phyloP scores from a whole-genome alignment of 768 basidiomycete species.

The Psilocybe azurescens region DNA sequence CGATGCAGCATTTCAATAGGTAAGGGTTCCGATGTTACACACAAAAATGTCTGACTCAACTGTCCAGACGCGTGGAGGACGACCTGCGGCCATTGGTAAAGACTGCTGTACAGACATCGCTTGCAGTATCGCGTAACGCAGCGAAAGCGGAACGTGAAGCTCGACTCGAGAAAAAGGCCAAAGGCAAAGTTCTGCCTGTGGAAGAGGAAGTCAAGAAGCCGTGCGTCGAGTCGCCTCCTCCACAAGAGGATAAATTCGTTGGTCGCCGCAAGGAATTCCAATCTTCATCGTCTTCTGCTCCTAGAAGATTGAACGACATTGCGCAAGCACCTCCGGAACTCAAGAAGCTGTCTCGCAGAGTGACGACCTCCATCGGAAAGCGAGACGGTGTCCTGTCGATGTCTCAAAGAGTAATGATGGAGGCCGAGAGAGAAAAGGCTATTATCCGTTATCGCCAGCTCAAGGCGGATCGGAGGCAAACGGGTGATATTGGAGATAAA shows the following conservation, averaged over 20 bases:
- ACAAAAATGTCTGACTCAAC: constrained; percentile 1
- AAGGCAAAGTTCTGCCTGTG: constrained; percentile 18
- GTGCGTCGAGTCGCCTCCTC: constrained; percentile 14
- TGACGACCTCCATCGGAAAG: constrained; percentile 24
- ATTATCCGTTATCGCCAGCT: constrained; percentile 72
- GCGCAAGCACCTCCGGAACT: constrained; percentile 71
- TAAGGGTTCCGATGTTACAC: constrained; percentile 34
- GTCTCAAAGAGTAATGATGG: constrained; percentile 81
- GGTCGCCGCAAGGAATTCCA: constrained; percentile 53
- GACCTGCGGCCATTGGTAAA: constrained; percentile 70
- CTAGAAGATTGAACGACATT: constrained; percentile 74
- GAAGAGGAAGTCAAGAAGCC: constrained; percentile 19
- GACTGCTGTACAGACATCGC: constrained; percentile 62
- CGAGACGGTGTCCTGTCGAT: constrained; percentile 63
- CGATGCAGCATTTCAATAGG: constrained; percentile 79
- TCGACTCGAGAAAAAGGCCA: constrained; percentile 28
- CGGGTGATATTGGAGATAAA: constrained; percentile 21
- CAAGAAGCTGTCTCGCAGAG: constrained; percentile 58
- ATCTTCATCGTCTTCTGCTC: constrained; percentile 53
- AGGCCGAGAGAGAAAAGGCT: constrained; percentile 72
- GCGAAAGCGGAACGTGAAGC: constrained; percentile 43
- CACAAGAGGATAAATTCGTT: constrained; percentile 30
- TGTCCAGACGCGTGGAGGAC: constrained; percentile 70
- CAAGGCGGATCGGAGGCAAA: constrained; percentile 52
- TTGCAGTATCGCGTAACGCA: constrained; percentile 51